Percentiles rank a stretch among this genome's conserved stretches.
These are phyloP conservation scores for Lachancea sp. DNA, from an alignment of 805 yeast genomes.

Conservation along the genomic window DNA sequence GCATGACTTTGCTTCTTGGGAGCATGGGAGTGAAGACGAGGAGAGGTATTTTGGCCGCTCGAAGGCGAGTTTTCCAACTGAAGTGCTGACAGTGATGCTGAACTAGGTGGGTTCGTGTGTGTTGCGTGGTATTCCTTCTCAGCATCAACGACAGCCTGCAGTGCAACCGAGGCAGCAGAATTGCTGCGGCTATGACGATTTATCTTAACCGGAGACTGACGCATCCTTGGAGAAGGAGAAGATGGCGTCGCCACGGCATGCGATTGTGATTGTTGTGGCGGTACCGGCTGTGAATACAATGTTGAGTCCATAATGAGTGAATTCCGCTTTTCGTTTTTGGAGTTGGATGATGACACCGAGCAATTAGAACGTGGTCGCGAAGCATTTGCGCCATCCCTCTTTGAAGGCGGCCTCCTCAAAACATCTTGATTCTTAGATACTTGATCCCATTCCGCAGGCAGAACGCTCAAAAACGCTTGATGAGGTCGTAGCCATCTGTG, in stretches of 20 bases:
- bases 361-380: slow-evolving; percentile 29
- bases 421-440: slow-evolving; percentile 35
- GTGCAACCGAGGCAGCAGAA: slow-evolving; percentile 57
- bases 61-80: slow-evolving; percentile 1
- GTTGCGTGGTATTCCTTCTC: slow-evolving; percentile 29
- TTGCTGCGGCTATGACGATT: slow-evolving; percentile 34
- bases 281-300: slow-evolving; percentile 46
- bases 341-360: slow-evolving; percentile 36
- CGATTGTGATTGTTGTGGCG: slow-evolving; percentile 64
- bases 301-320: slow-evolving; percentile 31
- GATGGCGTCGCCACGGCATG: slow-evolving; percentile 48
- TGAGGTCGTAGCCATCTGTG: slow-evolving; percentile 91
- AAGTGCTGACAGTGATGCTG: slow-evolving; percentile 4
- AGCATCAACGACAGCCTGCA: slow-evolving; percentile 70
- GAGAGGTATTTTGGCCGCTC: slow-evolving; percentile 1
- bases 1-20: slow-evolving; percentile 3
- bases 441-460: slow-evolving; percentile 87
- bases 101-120: neutral
- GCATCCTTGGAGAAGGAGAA: slow-evolving; percentile 27
- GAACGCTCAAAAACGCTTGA: slow-evolving; percentile 69
- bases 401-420: slow-evolving; percentile 19
- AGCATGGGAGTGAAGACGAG: slow-evolving; percentile 6
- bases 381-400: slow-evolving; percentile 9
- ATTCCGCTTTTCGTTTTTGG: slow-evolving; percentile 37
- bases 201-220: slow-evolving; percentile 18